Base-by-base conservation (phyloP, 2,329 filamentous ascomycete species). In the Sporothrix phasma region DNA sequence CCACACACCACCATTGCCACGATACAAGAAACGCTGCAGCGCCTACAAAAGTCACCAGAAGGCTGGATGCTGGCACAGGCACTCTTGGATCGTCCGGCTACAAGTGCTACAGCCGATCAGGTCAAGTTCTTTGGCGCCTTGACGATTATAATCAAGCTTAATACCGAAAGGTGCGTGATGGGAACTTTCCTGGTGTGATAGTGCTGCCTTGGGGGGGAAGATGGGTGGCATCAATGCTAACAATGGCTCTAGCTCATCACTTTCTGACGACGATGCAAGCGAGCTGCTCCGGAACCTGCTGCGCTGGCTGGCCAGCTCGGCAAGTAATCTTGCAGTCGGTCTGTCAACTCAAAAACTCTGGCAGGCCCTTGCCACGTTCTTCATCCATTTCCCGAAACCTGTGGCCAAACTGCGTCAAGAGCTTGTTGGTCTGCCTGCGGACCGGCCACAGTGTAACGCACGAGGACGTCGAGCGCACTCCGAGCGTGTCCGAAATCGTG, bases 131-230 rank as follows among this genome's bases (percentile, higher is more conserved):
- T 96, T 73, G 94, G 91, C 15, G 93, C 92, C 34, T 81, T 97
- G 65, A 97, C 93, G 0, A 88, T 97, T 69, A 95, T 91, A 60
- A 86, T 97, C 70, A 99, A 97, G 76, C 84, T 97, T 65, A 97
- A 97, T 73, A 88, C 87, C n/a, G 90, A 94, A 72, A 90, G 87
- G 88, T 89, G 77, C 67, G 79, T 71, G 51, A 5, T 5, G 22
- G n/a, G n/a, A n/a, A n/a, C n/a, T n/a, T n/a, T n/a, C n/a, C n/a
- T n/a, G n/a, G n/a, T n/a, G n/a, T n/a, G n/a, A n/a, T n/a, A n/a
- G n/a, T n/a, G n/a, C n/a, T n/a, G n/a, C n/a, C n/a, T n/a, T n/a
- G n/a, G n/a, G n/a, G n/a, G n/a, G n/a, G n/a, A n/a, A n/a, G n/a
- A n/a, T n/a, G n/a, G n/a, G n/a, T n/a, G n/a, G n/a, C n/a, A n/a